Percentiles rank a stretch among this genome's conserved stretches.
These are phyloP conservation scores for Physcomitrellopsis africana DNA, from an alignment of 225 moss, liverwort and hornwort species.

Conservation along the genomic window DNA sequence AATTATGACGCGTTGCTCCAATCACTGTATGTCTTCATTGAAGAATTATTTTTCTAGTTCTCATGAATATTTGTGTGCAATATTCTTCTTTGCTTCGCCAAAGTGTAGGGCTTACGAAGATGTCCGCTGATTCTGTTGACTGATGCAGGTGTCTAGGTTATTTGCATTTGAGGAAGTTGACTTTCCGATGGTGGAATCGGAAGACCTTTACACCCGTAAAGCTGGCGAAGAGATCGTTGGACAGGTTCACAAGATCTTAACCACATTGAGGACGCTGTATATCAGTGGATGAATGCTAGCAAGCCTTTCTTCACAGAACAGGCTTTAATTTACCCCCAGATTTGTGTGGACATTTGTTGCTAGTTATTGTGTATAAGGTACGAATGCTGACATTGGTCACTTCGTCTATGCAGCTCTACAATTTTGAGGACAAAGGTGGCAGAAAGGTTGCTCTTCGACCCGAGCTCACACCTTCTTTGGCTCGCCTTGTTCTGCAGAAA, in stretches of 20 bases:
- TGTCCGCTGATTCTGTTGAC: not conserved
- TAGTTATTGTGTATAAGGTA: not conserved
- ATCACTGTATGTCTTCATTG: not conserved
- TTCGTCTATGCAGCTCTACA: conserved; percentile 77
- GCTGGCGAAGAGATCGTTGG: conserved; percentile 97
- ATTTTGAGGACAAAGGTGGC: conserved; percentile 90
- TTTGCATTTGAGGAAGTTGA: conserved; percentile 95
- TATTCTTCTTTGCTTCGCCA: not conserved
- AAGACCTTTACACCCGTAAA: conserved; percentile 93
- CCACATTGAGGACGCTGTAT: not conserved
- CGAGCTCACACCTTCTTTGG: conserved; percentile 94
- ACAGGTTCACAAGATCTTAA: conserved; percentile 60
- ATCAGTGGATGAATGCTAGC: not conserved
- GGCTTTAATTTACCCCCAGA: not conserved
- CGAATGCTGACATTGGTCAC: conserved; percentile 5
- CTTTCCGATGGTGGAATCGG: conserved; percentile 94
- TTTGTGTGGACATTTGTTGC: not conserved
- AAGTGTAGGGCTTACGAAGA: conserved; percentile 3
- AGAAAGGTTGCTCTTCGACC: conserved; percentile 88
- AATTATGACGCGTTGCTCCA: not conserved
- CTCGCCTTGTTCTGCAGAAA: conserved; percentile 90
- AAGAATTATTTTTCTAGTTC: not conserved
- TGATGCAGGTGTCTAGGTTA: conserved; percentile 82
- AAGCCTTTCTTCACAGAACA: not conserved
- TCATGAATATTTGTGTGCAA: not conserved